Evolutionary conservation across 1,139 yeast species (phyloP), one percentile per base, ranked within the genome.

Genomic region (Yamadazyma sp.): DNA sequence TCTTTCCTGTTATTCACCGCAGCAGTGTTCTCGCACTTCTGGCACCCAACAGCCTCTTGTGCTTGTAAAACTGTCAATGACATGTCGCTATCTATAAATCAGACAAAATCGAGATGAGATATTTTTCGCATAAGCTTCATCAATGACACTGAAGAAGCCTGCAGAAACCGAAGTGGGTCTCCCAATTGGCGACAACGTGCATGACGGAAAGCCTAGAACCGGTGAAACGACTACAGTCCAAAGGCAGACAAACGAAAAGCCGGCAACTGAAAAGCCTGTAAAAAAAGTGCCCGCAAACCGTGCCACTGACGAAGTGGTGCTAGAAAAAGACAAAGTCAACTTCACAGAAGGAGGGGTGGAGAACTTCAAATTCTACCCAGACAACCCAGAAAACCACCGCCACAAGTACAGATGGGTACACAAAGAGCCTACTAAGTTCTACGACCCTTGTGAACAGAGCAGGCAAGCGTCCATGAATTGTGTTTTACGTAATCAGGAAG

Each of bases 391-490:
- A 12, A 74, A 74, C 42, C 75, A 78, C 43, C 63, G 76, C 22
- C 87, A 81, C 55, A 78, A 80, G 51, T 76, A 78, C 46, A 66
- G 75, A 41, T 82, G 82, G 69, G 61, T 75, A 4, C 64, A 70
- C 58, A 89, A 90, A 53, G 89, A 78, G 31, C 86, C 95, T 2
- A 82, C 95, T 6, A 80, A 84, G 58, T 92, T 75, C 59, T 90
- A 85, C 54, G 97, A 92, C 56, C 97, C 98, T 0, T 92, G 98
- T 61, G 86, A 83, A 40, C 90, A 88, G 55, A 84, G 95, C 31
- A 74, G 96, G 16, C 83, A 81, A 57, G 92, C 95, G 75, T 86
- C 96, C 25, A 68, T 89, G 51, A 78, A 77, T 48, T 92, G 98
- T 52, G 68, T 92, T 56, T 62, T 82, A 44, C 78, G 88, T 53